These are phyloP conservation scores for Gossypium schwendimanii DNA, from an alignment of 441 rosid genomes.

Conservation along the genomic window DNA sequence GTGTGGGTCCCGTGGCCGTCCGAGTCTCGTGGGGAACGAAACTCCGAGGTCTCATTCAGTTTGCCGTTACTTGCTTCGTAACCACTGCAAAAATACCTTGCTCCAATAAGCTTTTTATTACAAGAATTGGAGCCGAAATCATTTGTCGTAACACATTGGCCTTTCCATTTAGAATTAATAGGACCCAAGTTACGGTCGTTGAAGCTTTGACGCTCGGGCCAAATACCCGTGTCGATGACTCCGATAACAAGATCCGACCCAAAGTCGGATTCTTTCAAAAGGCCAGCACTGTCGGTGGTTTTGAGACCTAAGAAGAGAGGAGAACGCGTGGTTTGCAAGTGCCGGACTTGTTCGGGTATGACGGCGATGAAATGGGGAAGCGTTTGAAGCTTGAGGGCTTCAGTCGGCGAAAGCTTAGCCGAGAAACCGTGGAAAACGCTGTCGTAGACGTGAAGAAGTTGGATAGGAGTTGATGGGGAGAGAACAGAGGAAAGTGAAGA, in stretches of 20 bases:
- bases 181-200: constrained; percentile 58
- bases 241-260: constrained; percentile 92
- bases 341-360: constrained; percentile 58
- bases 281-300: constrained; percentile 61
- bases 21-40: constrained; percentile 52
- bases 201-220: constrained; percentile 78
- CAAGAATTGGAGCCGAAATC: constrained; percentile 50
- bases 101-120: constrained; percentile 77
- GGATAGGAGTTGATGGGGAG: constrained; percentile 20
- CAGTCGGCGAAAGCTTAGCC: constrained; percentile 38
- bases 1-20: constrained; percentile 74
- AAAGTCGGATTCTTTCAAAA: constrained; percentile 78
- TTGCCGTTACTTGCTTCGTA: constrained; percentile 72
- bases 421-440: constrained; percentile 71
- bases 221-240: constrained; percentile 81
- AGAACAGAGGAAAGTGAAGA: constrained; percentile 51
- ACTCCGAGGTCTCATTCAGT: constrained; percentile 59
- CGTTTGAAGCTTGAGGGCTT: constrained; percentile 26
- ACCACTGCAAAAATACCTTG: constrained; percentile 60
- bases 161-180: constrained; percentile 73
- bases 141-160: constrained; percentile 36
- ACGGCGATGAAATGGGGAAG: constrained; percentile 44
- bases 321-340: constrained; percentile 59
- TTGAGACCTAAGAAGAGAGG: constrained; percentile 78
- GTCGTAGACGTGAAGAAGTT: constrained; percentile 58